phyloP scores from a whole-genome alignment of 1,139 yeast genomes.

The Saccharomyces hybrid region DNA sequence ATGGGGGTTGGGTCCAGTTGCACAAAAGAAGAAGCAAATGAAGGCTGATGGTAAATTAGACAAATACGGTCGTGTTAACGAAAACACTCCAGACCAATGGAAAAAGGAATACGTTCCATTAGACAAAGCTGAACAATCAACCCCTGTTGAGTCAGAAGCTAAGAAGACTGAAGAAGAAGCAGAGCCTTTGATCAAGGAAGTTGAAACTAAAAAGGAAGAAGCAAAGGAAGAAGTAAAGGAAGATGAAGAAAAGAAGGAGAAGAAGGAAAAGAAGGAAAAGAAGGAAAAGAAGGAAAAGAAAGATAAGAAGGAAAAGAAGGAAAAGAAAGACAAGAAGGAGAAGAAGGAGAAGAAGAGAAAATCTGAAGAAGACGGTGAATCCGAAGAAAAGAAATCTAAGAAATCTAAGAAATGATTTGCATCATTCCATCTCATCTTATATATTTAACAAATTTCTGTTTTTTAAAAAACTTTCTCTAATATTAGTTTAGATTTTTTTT shows the following conservation, averaged over 20 bases:
- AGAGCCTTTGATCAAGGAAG: slow-evolving; percentile 28
- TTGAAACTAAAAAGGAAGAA: slow-evolving; percentile 31
- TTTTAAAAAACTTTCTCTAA: not conserved
- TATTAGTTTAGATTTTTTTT: not conserved
- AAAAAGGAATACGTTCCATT: slow-evolving; percentile 78
- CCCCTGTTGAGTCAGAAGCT: slow-evolving; percentile 25
- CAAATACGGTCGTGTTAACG: slow-evolving; percentile 88
- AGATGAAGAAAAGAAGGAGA: slow-evolving; percentile 39
- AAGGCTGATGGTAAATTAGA: slow-evolving; percentile 96
- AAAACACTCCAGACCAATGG: slow-evolving; percentile 91
- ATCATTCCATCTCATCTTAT: not conserved
- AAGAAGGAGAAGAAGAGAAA: slow-evolving; percentile 56
- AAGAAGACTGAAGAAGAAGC: slow-evolving; percentile 31
- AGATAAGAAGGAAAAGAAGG: slow-evolving; percentile 58
- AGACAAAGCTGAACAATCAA: slow-evolving; percentile 47
- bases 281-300: slow-evolving; percentile 51
- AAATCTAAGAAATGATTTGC: slow-evolving; percentile 39
- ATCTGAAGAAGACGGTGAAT: slow-evolving; percentile 54
- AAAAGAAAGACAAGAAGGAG: slow-evolving; percentile 60
- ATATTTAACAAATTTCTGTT: not conserved
- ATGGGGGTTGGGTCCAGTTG: slow-evolving; percentile 99
- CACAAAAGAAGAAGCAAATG: slow-evolving; percentile 95
- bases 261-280: slow-evolving; percentile 47
- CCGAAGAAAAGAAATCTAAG: slow-evolving; percentile 49
- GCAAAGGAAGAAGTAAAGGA: slow-evolving; percentile 18